Percentiles rank a stretch among this genome's conserved stretches.
Evolutionary conservation across 2,329 filamentous ascomycete species (phyloP).

Genomic region (Coleophoma cylindrospora): DNA sequence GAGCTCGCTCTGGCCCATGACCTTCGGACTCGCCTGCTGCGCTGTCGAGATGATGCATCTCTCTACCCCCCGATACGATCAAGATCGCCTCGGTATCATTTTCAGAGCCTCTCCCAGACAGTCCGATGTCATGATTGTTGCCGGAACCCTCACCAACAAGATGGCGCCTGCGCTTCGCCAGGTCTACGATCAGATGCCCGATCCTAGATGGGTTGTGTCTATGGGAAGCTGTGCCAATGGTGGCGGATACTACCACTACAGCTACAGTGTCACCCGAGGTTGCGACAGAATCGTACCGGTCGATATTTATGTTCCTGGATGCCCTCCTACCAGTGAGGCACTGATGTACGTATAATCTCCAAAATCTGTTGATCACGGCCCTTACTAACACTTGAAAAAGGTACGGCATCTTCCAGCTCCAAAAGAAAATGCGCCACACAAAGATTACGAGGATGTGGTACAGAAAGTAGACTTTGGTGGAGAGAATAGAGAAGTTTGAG

Average conservation of each 20-base stretch:
- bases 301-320: slow-evolving; percentile 76
- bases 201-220: slow-evolving; percentile 78
- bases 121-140: slow-evolving; percentile 90
- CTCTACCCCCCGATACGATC: slow-evolving; percentile 83
- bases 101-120: slow-evolving; percentile 85
- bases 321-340: slow-evolving; percentile 58
- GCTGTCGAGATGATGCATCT: slow-evolving; percentile 92
- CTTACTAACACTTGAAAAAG: too few species aligned
- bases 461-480: slow-evolving; percentile 35
- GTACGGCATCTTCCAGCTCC: slow-evolving; percentile 62
- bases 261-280: slow-evolving; percentile 70
- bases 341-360: slow-evolving; percentile 43
- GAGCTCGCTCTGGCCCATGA: slow-evolving; percentile 83
- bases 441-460: slow-evolving; percentile 52
- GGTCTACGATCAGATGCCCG: slow-evolving; percentile 94
- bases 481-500: slow-evolving; percentile 4
- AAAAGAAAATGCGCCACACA: slow-evolving; percentile 54
- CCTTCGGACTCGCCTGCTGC: slow-evolving; percentile 84
- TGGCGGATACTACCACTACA: slow-evolving; percentile 84
- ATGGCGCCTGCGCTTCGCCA: slow-evolving; percentile 89
- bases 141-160: slow-evolving; percentile 91
- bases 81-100: slow-evolving; percentile 84
- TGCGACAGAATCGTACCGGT: slow-evolving; percentile 75
- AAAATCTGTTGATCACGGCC: too few species aligned
- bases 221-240: slow-evolving; percentile 86